Percentiles rank a stretch among this genome's conserved stretches.
Evolutionary conservation across 2,329 filamentous ascomycete species (phyloP).

Genomic region (Lachnellula arida): DNA sequence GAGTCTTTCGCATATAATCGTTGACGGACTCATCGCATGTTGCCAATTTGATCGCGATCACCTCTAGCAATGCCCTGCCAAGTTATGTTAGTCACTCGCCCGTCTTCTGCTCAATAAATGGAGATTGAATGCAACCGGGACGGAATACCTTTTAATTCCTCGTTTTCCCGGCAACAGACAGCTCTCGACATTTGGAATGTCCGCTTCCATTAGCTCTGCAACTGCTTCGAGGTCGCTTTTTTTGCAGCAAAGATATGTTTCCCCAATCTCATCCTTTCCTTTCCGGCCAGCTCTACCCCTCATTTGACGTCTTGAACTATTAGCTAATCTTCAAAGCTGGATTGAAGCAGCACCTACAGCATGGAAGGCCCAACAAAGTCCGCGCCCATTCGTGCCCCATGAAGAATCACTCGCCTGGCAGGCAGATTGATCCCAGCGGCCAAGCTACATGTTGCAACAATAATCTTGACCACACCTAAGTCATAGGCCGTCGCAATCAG

Average conservation of each 20-base stretch:
- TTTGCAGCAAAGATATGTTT: conserved; percentile 72
- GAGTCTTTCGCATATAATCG: conserved; percentile 64
- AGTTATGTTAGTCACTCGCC: conserved; percentile 8
- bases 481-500: conserved; percentile 69
- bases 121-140: background rate
- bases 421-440: conserved; percentile 79
- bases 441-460: conserved; percentile 73
- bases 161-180: conserved; percentile 63
- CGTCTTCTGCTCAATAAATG: background rate
- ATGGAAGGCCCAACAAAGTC: conserved; percentile 74
- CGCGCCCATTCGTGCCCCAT: conserved; percentile 70
- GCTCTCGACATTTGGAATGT: conserved; percentile 65
- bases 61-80: conserved; percentile 64
- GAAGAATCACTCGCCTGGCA: conserved; percentile 69
- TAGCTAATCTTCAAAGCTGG: conserved; percentile 23
- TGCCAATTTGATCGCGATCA: conserved; percentile 63
- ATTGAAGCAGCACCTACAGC: conserved; percentile 42
- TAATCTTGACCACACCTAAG: conserved; percentile 59
- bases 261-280: conserved; percentile 71
- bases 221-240: conserved; percentile 65
- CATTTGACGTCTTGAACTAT: conserved; percentile 59
- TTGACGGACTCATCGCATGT: conserved; percentile 59
- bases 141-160: conserved; percentile 57
- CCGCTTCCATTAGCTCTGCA: conserved; percentile 65
- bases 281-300: conserved; percentile 72